Evolutionary conservation across 2,329 filamentous ascomycete species (phyloP), one percentile per base, ranked within the genome.

Genomic region (Ilyonectria robusta): DNA sequence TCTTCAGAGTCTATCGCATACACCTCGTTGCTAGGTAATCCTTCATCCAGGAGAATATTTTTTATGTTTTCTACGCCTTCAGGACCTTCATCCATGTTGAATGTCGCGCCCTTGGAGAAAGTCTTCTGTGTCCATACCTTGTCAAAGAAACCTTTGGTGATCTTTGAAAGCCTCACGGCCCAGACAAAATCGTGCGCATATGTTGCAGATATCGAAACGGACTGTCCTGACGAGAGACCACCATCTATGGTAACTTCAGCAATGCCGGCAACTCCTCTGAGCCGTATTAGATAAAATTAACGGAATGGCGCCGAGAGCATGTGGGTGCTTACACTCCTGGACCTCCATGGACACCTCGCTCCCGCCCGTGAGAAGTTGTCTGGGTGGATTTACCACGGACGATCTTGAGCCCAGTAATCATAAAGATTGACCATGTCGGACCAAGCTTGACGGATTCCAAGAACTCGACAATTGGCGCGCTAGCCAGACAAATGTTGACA

Each of bases 391-490:
- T 54, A 10, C 50, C 50, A 19, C 29, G 50, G 23, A 19, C 50
- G 17, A 54, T 54, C 29, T 54, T 54, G 6, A 54, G 13, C 29
- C 50, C 50, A 35, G 50, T 54, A 33, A 54, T 35, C 50, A 54
- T 35, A 9, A 33, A 54, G 50, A 54, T 35, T 6, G 50, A 54
- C 50, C 50, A 54, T 2, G 50, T 54, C n/a, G 50, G 29, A 35
- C 50, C 50, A 54, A 54, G 21, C 29, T 54, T 54, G 23, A n/a
- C 19, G 26, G 19, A 23, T 35, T 31, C 15, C 19, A 54, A n/a
- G 31, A 33, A 54, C 11, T 54, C 50, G 29, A 17, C 50, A 33
- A 54, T 9, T 9, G 50, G 29, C 26, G 9, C 13, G 29, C 50
- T 54, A n/a, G 50, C 50, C 9, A 54, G 29, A 54, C 50, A 54